These are phyloP conservation scores for Kockiozyma suomiensis DNA, from an alignment of 805 yeast genomes.

Conservation along the genomic window DNA sequence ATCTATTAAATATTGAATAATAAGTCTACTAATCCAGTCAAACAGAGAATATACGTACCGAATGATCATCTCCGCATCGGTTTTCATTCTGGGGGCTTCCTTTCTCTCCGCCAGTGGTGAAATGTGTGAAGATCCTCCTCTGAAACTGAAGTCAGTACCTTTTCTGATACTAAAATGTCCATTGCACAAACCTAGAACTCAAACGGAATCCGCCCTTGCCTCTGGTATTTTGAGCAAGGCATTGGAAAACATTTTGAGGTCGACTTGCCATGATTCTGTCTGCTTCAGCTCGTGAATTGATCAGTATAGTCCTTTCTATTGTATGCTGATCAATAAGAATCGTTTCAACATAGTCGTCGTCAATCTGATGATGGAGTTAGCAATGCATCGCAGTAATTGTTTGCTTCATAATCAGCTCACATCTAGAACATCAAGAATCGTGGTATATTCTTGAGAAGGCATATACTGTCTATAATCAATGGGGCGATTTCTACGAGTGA, in stretches of 20 bases:
- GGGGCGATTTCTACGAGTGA: conserved; percentile 57
- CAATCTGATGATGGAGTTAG: conserved; percentile 40
- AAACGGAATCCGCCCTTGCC: conserved; percentile 51
- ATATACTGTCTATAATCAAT: conserved; percentile 55
- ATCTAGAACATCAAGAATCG: conserved; percentile 63
- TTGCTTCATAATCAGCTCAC: conserved; percentile 5
- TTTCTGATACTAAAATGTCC: background rate
- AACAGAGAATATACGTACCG: background rate
- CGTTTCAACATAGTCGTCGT: conserved; percentile 57
- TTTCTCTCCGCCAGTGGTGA: conserved; percentile 54
- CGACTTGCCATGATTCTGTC: conserved; percentile 47
- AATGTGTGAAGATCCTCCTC: conserved; percentile 50
- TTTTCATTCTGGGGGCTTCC: conserved; percentile 35
- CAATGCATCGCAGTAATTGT: background rate
- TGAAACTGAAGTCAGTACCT: background rate
- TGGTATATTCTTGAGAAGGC: conserved; percentile 49
- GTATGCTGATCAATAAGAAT: conserved; percentile 60
- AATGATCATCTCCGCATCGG: conserved; percentile 17
- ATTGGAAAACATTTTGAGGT: conserved; percentile 48
- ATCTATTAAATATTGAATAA: background rate
- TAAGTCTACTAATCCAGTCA: background rate
- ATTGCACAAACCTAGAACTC: conserved; percentile 34
- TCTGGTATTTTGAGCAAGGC: conserved; percentile 48
- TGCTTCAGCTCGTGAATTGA: conserved; percentile 56
- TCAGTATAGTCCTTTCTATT: conserved; percentile 62